Percentiles rank a stretch among this genome's conserved stretches.
Conservation (phyloP, 352 stramenopile genomes). For the Globisporangium cystogenes region DNA sequence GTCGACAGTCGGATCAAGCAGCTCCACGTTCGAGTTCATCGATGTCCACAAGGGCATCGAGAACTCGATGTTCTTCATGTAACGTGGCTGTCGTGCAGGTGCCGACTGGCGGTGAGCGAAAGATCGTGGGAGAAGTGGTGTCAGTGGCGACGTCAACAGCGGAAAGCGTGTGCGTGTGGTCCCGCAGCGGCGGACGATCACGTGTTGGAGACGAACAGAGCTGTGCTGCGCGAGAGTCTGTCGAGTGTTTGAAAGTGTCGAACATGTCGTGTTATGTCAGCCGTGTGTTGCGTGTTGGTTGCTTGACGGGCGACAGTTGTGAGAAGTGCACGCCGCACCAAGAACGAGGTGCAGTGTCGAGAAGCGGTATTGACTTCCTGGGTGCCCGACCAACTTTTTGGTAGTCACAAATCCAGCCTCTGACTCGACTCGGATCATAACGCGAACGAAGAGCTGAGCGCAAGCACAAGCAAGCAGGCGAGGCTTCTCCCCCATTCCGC, state of each 20-base stretch:
- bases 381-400: too few species aligned
- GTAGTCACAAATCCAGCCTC: too few species aligned
- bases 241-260: too few species aligned
- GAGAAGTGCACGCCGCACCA: too few species aligned
- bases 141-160: background rate
- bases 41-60: slow-evolving; percentile 14
- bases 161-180: background rate
- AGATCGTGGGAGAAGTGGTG: too few species aligned
- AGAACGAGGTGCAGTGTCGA: too few species aligned
- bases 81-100: background rate
- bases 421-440: too few species aligned
- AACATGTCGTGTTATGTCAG: too few species aligned
- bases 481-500: background rate
- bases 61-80: slow-evolving; percentile 15
- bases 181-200: background rate
- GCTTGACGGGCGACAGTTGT: too few species aligned
- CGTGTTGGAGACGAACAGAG: background rate
- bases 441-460: too few species aligned
- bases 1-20: slow-evolving; percentile 11
- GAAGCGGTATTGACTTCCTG: too few species aligned
- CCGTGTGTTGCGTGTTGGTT: too few species aligned
- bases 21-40: slow-evolving; percentile 12
- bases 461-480: background rate
- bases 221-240: background rate
- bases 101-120: background rate